A percentile compares a stretch with the other conserved stretches of the same genome.
These are phyloP conservation scores for Achlya hypogyna DNA, from an alignment of 352 stramenopile genomes.

Conservation along the genomic window DNA sequence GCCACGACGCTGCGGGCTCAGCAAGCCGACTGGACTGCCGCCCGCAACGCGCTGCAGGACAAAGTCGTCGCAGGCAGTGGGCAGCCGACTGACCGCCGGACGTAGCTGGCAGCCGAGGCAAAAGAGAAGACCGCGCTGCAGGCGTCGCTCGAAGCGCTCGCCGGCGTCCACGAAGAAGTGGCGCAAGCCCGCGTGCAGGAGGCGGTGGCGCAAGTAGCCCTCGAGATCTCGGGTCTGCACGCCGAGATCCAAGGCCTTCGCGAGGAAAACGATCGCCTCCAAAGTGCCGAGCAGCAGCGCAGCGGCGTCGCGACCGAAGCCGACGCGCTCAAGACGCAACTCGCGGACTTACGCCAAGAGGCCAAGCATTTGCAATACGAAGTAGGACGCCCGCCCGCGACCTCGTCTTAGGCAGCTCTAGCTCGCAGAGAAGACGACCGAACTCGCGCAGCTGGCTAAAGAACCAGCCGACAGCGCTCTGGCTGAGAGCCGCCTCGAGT, in stretches of 20 bases:
- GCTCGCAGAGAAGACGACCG: conserved; percentile 12
- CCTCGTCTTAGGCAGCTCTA: neutral
- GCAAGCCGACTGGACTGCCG: too few relatives aligned
- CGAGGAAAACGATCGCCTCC: conserved; percentile 12
- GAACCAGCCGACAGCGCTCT: neutral
- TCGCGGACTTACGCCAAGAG: conserved; percentile 10
- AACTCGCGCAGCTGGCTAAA: neutral
- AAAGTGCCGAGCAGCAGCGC: neutral
- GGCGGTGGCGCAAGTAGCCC: neutral
- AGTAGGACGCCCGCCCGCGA: neutral
- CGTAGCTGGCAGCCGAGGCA: neutral
- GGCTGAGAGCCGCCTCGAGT: neutral
- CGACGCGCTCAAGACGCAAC: conserved; percentile 1
- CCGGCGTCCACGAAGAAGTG: conserved; percentile 15
- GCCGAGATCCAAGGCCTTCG: neutral
- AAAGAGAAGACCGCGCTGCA: neutral
- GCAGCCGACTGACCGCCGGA: too few relatives aligned
- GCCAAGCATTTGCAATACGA: conserved; percentile 19
- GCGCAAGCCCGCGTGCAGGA: neutral
- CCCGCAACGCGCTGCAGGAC: too few relatives aligned
- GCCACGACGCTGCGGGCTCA: neutral
- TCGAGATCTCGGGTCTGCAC: neutral
- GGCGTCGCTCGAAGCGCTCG: neutral
- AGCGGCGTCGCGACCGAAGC: neutral
- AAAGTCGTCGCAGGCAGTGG: too few relatives aligned